Evolutionary conservation across 176 grass and related monocot genomes (phyloP).

Genomic region (Oryza meyeriana): DNA sequence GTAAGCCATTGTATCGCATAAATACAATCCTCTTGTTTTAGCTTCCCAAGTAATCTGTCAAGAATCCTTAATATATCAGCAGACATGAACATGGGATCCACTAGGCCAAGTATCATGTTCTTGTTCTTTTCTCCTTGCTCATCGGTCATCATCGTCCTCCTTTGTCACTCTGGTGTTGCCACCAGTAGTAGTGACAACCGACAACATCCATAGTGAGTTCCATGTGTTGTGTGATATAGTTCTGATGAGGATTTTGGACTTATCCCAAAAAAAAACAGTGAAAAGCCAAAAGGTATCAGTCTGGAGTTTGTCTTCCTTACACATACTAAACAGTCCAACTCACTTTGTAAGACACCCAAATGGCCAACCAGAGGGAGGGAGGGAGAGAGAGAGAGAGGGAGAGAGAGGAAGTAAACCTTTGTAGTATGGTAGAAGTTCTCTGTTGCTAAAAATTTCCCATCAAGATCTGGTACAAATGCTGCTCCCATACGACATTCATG

Average conservation of each 20-base stretch:
- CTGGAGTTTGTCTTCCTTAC: not conserved
- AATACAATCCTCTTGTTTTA: not conserved
- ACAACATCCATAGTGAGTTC: not conserved
- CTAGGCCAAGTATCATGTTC: not conserved
- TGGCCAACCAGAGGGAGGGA: not conserved
- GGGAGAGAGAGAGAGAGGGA: not conserved
- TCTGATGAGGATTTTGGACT: not conserved
- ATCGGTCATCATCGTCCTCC: not conserved
- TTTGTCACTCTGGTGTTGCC: not conserved
- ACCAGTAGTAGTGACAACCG: not conserved
- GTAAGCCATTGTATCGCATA: not conserved
- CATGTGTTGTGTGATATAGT: not conserved
- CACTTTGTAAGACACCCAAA: not conserved
- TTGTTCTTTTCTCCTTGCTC: not conserved
- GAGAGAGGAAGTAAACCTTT: constrained; percentile 50
- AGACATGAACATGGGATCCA: not conserved
- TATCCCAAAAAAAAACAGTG: not conserved
- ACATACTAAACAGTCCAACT: not conserved
- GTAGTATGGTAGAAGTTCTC: constrained; percentile 94
- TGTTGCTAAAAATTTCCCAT: constrained; percentile 80
- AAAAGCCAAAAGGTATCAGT: not conserved
- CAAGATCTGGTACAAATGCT: constrained; percentile 60
- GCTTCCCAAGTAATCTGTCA: not conserved
- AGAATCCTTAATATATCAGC: not conserved
- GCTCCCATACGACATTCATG: constrained; percentile 61